phyloP scores from a whole-genome alignment of 2,329 filamentous ascomycete species.

The Fusarium robinianum region DNA sequence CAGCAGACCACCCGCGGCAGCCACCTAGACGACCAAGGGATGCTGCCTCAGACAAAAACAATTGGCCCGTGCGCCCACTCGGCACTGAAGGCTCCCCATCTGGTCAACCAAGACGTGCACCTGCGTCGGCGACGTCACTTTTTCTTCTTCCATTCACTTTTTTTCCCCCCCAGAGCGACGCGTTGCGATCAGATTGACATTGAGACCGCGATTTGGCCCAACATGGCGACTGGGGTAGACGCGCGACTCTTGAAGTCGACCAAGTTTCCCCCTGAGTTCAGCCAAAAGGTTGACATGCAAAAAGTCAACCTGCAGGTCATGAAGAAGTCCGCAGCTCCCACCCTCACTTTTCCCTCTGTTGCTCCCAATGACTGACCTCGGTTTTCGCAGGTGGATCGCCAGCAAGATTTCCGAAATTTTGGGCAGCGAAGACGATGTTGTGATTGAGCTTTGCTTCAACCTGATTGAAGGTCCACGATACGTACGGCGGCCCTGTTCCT shows the following conservation, averaged over 20 bases:
- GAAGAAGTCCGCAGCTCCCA: slow-evolving; percentile 75
- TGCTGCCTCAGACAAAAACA: slow-evolving; percentile 2
- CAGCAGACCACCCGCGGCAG: no score
- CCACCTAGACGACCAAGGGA: no score
- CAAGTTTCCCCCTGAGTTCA: slow-evolving; percentile 93
- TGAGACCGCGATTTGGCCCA: slow-evolving; percentile 34
- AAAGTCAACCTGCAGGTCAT: slow-evolving; percentile 98
- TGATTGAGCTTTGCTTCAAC: slow-evolving; percentile 81
- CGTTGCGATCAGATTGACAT: slow-evolving; percentile 20
- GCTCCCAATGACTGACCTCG: slow-evolving; percentile 21
- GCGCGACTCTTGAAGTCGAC: slow-evolving; percentile 88
- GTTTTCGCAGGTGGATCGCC: slow-evolving; percentile 81
- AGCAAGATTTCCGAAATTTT: slow-evolving; percentile 84
- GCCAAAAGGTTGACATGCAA: slow-evolving; percentile 92
- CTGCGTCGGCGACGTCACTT: slow-evolving; percentile 39
- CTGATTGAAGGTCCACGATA: slow-evolving; percentile 74
- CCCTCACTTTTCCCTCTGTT: not conserved
- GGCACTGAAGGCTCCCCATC: slow-evolving; percentile 2
- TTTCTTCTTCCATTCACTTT: slow-evolving; percentile 27
- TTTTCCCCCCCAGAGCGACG: slow-evolving; percentile 32
- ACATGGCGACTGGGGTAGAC: slow-evolving; percentile 83
- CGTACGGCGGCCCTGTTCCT: slow-evolving; percentile 60
- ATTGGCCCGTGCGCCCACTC: slow-evolving; percentile 20
- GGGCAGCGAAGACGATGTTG: slow-evolving; percentile 92
- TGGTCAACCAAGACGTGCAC: slow-evolving; percentile 9